Base-by-base conservation (phyloP, 768 basidiomycete genomes). In the Rhizopogon sp. region DNA sequence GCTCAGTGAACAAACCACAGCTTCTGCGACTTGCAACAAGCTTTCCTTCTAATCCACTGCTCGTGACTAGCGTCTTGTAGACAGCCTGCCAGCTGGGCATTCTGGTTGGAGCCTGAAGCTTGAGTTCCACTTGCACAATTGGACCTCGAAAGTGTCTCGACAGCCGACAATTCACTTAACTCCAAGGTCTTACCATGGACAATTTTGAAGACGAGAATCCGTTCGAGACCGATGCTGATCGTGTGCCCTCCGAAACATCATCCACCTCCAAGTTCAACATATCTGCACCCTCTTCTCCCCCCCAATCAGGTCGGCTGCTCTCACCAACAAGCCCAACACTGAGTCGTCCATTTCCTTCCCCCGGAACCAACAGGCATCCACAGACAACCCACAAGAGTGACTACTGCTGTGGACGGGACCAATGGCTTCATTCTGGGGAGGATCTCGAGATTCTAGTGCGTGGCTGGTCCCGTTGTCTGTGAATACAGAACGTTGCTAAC, bases 391-490 rank as follows among this genome's bases (percentile, higher is more conserved):
- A 73, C 71, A 92, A 89, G 78, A 84, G 72, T 35, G 88, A 91
- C 68, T 89, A 85, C 62, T 92, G 90, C 66, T 92, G 90, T 62
- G 69, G 76, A 25, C 77, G 86, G 56, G 91, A 93, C 66, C 79
- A 81, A 62, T 84, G 84, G 69, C 65, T 93, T 58, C 90, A 93
- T 70, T 87, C 84, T 0, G 89, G 88, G 45, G 89, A 92, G 43
- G 90, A 91, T 63, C 75, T 82, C 17, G 90, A 92, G 72, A 88
- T 93, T 62, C 65, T 81, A 74, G 91, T 91, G 56, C 52, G 85
- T 75, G 6, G 28, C 39, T 55, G 50, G 39, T 46, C 33, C 13
- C 52, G 45, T 52, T 20, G 29, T 29, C 29, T 39, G 13, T 37
- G 35, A n/a, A 17, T 40, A 39, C 37, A 28, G n/a, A 31, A 46